Evolutionary conservation across 2,329 filamentous ascomycete species (phyloP).

Genomic region (Chrysosphaeria jannelii): DNA sequence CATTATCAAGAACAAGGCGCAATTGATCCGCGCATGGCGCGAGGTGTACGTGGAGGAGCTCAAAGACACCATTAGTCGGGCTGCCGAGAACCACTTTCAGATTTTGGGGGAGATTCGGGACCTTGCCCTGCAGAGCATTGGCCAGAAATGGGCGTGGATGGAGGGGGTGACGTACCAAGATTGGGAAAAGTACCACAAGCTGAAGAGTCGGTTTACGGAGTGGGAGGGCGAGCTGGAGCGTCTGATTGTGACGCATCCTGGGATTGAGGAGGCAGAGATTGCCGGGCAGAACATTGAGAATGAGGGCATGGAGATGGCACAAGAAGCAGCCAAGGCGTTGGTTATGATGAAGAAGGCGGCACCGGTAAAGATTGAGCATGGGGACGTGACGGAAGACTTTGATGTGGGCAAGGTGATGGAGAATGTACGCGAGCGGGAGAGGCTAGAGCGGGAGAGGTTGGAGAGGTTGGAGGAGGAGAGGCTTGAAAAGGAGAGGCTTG

Average conservation of each 20-base stretch:
- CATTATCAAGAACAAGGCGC: conserved; percentile 45
- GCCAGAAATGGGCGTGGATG: conserved; percentile 87
- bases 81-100: conserved; percentile 51
- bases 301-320: conserved; percentile 51
- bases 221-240: conserved; percentile 63
- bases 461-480: too few relatives aligned
- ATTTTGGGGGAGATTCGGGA: conserved; percentile 61
- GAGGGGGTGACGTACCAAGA: conserved; percentile 91
- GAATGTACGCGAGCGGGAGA: too few relatives aligned
- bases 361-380: conserved; percentile 49
- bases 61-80: conserved; percentile 33
- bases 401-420: conserved; percentile 25
- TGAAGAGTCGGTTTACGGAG: conserved; percentile 54
- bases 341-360: conserved; percentile 55
- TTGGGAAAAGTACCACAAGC: conserved; percentile 78
- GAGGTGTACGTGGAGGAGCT: conserved; percentile 40
- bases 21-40: conserved; percentile 50
- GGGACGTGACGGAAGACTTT: conserved; percentile 53
- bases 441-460: too few relatives aligned
- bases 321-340: conserved; percentile 52
- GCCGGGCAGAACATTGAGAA: conserved; percentile 30
- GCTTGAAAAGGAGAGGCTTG: too few relatives aligned
- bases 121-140: conserved; percentile 66
- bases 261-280: conserved; percentile 34
- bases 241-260: conserved; percentile 43